A percentile compares a stretch with the other conserved stretches of the same genome.
Evolutionary conservation across 164 flowering plant species (phyloP).

Genomic region (Berberis vulgaris): DNA sequence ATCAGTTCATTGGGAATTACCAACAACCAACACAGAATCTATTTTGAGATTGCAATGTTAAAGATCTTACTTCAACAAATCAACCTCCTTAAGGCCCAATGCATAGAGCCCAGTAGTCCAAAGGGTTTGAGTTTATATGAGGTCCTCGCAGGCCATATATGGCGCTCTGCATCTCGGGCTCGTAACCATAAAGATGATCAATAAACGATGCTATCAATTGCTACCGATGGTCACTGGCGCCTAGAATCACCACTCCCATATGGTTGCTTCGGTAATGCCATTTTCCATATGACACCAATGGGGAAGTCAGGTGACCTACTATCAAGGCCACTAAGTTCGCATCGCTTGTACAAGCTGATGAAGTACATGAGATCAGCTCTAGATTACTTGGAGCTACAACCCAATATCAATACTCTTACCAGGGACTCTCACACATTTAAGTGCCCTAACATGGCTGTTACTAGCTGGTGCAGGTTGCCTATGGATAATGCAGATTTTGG

Average conservation of each 20-base stretch:
- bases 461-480: constrained; percentile 58
- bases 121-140: constrained; percentile 48
- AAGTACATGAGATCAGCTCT: constrained; percentile 65
- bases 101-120: constrained; percentile 7
- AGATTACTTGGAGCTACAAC: constrained; percentile 59
- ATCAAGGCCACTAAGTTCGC: constrained; percentile 37
- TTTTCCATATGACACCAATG: constrained; percentile 47
- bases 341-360: constrained; percentile 39
- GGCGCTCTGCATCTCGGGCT: constrained; percentile 51
- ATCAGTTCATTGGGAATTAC: background rate
- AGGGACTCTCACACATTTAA: constrained; percentile 55
- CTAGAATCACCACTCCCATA: constrained; percentile 46
- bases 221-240: constrained; percentile 49
- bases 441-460: constrained; percentile 58
- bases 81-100: background rate
- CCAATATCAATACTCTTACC: constrained; percentile 40
- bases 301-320: constrained; percentile 41
- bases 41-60: background rate
- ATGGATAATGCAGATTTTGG: constrained; percentile 73
- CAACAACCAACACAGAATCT: background rate
- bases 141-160: constrained; percentile 59
- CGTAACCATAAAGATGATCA: constrained; percentile 46
- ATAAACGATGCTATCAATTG: constrained; percentile 48
- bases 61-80: background rate
- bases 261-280: constrained; percentile 62